Base-by-base conservation (phyloP, 169 alveolate species). In the Plasmodium blacklocki region DNA sequence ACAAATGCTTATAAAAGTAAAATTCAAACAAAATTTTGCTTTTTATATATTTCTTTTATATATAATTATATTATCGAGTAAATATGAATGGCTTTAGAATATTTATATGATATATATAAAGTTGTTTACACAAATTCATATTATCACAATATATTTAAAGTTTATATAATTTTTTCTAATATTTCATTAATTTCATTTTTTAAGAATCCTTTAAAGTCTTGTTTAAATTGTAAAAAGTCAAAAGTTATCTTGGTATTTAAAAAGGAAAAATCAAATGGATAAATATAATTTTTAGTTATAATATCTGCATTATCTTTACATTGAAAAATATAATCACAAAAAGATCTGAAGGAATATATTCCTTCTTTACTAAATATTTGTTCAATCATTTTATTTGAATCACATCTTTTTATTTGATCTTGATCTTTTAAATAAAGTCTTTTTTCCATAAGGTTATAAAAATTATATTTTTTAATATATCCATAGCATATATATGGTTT, bases 261-360 rank as follows among this genome's bases (percentile, higher is more conserved):
- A 60, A 54, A 66, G 6, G 90, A 80, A 71, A 80, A 80, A 21
- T 80, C 75, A 68, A 80, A 80, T 2, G 90, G 90, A 14, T 67
- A 47, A 71, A 80, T 67, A 21, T 80, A 45, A 52, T 80, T 18
- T 59, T 80, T 67, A 14, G 47, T 52, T 3, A 80, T 80, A 3
- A 29, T 39, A 49, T 80, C 83, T 12, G 83, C 90, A 47, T 68
- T 67, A 14, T 56, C 49, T 80, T 80, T 66, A 58, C 90, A 80
- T 67, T 80, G 83, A 68, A 67, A 80, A 29, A 80, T 80, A 32
- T 80, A 67, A 18, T 80, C 90, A 67, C 90, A 80, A 47, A 80
- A 52, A 4, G 80, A 15, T 4, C 83, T 45, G 15, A 80, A 80
- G 8, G 90, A 67, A 54, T 50, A 19, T 29, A 80, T 56, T 14